A percentile compares a stretch with the other conserved stretches of the same genome.
Evolutionary conservation across 2,329 filamentous ascomycete species (phyloP).

Genomic region (Fusarium nodosum): DNA sequence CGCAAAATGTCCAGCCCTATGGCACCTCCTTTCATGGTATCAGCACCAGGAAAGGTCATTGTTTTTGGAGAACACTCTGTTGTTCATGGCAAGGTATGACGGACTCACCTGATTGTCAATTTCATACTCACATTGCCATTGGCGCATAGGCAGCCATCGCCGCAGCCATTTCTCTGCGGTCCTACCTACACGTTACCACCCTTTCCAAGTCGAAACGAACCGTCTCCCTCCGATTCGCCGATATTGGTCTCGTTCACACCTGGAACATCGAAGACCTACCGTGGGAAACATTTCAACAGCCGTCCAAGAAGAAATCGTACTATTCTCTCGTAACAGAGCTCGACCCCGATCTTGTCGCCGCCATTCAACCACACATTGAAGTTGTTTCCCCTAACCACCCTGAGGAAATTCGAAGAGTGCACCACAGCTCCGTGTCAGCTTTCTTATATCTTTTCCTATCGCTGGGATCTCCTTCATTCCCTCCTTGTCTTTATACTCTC

Average conservation of each 20-base stretch:
- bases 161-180: conserved; percentile 92
- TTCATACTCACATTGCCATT: conserved; percentile 39
- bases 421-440: conserved; percentile 82
- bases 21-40: conserved; percentile 97
- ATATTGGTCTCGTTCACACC: conserved; percentile 88
- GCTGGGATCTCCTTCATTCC: conserved; percentile 82
- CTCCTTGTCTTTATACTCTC: conserved; percentile 88
- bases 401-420: conserved; percentile 83
- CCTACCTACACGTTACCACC: conserved; percentile 95
- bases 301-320: conserved; percentile 93
- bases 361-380: conserved; percentile 83
- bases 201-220: conserved; percentile 92
- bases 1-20: conserved; percentile 74
- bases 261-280: conserved; percentile 96
- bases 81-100: conserved; percentile 88
- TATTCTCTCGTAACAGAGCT: conserved; percentile 89
- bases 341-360: conserved; percentile 83
- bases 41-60: conserved; percentile 97
- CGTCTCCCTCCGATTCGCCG: conserved; percentile 88
- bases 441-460: conserved; percentile 96
- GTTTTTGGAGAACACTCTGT: conserved; percentile 98
- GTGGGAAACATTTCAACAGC: conserved; percentile 84
- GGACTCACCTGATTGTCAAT: conserved; percentile 1
- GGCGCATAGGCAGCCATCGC: conserved; percentile 83
- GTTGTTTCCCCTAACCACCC: conserved; percentile 76